Percentiles rank a stretch among this genome's conserved stretches.
Evolutionary conservation across 176 grass and related monocot species (phyloP).

Genomic region (Oryza glaberrima): DNA sequence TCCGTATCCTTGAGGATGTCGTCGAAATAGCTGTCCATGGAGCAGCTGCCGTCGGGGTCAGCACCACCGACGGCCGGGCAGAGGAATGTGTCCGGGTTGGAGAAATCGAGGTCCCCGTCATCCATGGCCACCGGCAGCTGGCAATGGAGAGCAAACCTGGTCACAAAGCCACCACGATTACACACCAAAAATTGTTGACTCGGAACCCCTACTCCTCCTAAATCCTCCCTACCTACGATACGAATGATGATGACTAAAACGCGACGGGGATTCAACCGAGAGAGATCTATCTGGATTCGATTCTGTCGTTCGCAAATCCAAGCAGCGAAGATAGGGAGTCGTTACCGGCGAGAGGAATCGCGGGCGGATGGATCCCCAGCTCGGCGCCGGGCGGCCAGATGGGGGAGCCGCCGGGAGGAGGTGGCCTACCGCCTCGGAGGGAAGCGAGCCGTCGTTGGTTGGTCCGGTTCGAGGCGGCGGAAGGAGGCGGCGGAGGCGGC

Average conservation of each 20-base stretch:
- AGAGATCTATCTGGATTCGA: not conserved
- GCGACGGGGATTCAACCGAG: not conserved
- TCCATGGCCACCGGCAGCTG: constrained; percentile 45
- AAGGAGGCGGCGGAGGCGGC: not conserved
- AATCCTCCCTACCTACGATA: not conserved
- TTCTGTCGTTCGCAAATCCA: not conserved
- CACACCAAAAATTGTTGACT: not conserved
- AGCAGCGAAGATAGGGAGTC: not conserved
- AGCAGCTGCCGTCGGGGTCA: constrained; percentile 55
- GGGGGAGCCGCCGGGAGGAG: too few relatives aligned
- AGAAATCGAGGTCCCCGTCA: constrained; percentile 69
- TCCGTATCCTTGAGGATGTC: constrained; percentile 60
- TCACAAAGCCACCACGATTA: not conserved
- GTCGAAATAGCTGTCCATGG: constrained; percentile 76
- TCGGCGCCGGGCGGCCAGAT: not conserved
- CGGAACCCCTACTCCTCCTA: not conserved
- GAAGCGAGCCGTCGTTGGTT: not conserved
- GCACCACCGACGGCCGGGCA: not conserved
- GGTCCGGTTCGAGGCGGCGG: too few relatives aligned
- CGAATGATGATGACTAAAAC: not conserved
- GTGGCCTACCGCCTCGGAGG: not conserved
- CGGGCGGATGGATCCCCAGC: too few relatives aligned
- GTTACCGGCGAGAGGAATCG: not conserved
- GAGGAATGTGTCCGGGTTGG: constrained; percentile 58
- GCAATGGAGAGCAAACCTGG: not conserved